Percentiles rank a stretch among this genome's conserved stretches.
These are phyloP conservation scores for Phytophthora pluvialis DNA, from an alignment of 352 stramenopile genomes.

Conservation along the genomic window DNA sequence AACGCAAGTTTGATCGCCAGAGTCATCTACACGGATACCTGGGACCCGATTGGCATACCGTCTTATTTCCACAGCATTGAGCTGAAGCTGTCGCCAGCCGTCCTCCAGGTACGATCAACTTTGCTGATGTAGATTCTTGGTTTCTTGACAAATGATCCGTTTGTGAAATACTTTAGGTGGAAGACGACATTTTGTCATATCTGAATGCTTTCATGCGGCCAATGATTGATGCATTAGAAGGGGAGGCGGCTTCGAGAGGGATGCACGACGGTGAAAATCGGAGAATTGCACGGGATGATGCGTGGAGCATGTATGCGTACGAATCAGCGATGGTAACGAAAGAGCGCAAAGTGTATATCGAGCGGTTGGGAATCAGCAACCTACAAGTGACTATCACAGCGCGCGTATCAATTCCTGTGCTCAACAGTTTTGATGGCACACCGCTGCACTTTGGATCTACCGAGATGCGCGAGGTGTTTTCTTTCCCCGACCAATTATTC, in stretches of 20 bases:
- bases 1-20: constrained; percentile 45
- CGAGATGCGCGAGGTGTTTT: constrained; percentile 73
- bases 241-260: constrained; percentile 10
- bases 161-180: constrained; percentile 38
- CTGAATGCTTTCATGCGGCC: constrained; percentile 54
- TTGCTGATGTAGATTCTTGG: neutral
- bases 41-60: constrained; percentile 44
- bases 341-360: constrained; percentile 70
- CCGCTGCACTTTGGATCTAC: constrained; percentile 64
- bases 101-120: constrained; percentile 63
- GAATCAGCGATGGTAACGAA: constrained; percentile 38
- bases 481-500: constrained; percentile 74
- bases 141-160: constrained; percentile 8
- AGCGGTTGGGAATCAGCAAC: constrained; percentile 58
- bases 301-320: constrained; percentile 32
- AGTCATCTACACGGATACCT: constrained; percentile 68
- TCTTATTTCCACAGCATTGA: constrained; percentile 81
- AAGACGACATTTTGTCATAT: constrained; percentile 62
- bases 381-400: constrained; percentile 77
- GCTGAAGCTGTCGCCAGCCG: constrained; percentile 54
- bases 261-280: neutral
- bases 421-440: constrained; percentile 86
- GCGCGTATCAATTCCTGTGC: constrained; percentile 73
- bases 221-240: constrained; percentile 46
- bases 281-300: neutral